Evolutionary conservation across 768 basidiomycete species (phyloP).

Genomic region (Cyclocybe cylindracea): DNA sequence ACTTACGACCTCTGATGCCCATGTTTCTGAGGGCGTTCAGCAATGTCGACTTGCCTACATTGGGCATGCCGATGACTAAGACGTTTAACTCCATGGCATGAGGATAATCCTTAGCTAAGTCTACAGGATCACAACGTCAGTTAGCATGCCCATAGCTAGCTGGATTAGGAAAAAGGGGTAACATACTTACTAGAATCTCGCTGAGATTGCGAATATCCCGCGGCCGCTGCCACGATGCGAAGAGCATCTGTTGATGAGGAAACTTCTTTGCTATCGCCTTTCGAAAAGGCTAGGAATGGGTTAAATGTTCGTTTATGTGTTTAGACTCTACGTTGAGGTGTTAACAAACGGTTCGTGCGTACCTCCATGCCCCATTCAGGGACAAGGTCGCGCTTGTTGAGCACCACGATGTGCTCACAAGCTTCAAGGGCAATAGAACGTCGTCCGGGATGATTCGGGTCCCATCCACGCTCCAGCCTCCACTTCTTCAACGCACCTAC

Average conservation of each 20-base stretch:
- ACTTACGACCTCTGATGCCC: slow-evolving; percentile 86
- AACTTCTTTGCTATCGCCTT: slow-evolving; percentile 70
- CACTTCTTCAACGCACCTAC: slow-evolving; percentile 68
- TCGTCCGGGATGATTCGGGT: slow-evolving; percentile 39
- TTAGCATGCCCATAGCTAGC: slow-evolving; percentile 3
- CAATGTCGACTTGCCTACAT: slow-evolving; percentile 95
- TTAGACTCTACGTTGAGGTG: slow-evolving; percentile 10
- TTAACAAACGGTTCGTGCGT: slow-evolving; percentile 19
- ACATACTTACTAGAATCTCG: slow-evolving; percentile 75
- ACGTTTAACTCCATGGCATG: slow-evolving; percentile 82
- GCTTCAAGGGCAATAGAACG: slow-evolving; percentile 41
- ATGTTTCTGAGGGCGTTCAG: slow-evolving; percentile 86
- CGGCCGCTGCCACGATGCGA: slow-evolving; percentile 70
- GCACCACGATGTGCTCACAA: slow-evolving; percentile 86
- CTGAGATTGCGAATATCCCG: slow-evolving; percentile 66
- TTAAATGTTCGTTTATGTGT: neutral
- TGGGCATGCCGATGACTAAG: slow-evolving; percentile 97
- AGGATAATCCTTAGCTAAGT: slow-evolving; percentile 67
- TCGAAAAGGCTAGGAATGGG: slow-evolving; percentile 62
- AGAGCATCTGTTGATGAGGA: slow-evolving; percentile 67
- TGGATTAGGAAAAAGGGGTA: slow-evolving; percentile 18
- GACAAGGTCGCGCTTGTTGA: slow-evolving; percentile 93
- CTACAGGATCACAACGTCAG: slow-evolving; percentile 33
- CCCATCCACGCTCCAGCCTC: slow-evolving; percentile 67
- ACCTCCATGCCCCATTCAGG: slow-evolving; percentile 89